Base-by-base conservation (phyloP, 495 filamentous ascomycete genomes). In the Podospora pseudoanserina region DNA sequence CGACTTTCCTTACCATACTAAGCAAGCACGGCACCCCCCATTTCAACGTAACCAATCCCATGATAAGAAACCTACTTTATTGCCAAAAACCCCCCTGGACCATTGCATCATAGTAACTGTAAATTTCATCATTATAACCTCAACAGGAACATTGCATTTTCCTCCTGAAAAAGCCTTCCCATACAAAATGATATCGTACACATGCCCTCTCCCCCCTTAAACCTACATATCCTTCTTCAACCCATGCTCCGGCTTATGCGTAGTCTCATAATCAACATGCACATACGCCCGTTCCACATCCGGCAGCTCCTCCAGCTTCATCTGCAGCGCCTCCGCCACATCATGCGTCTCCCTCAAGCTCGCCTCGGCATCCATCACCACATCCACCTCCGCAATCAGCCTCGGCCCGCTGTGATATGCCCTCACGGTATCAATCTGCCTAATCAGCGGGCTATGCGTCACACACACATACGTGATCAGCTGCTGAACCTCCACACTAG, bases 391-490 rank as follows among this genome's bases (percentile, higher is more conserved):
- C 65, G 93, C 92, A 67, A 98, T 91, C 23, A 97, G 86, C 26
- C 94, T 85, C 4, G 94, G 96, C 2, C 95, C 95, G 19, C 88
- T 90, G 72, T 97, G 94, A 78, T 96, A 99, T 0, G 92, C 91
- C 55, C 95, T 87, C 39, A 98, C 95, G 18, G 95, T 99, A 76
- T 99, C 95, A 74, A 99, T 95, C 70, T 90, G 90, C 18, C 79
- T 83, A 76, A 99, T 92, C 18, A 72, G 64, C 7, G 90, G 87
- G 34, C 90, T 93, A 81, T 98, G 96, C 20, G 96, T 99, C 81
- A 99, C 89, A 53, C 92, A 93, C 75, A 98, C 92, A 79, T 99
- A 99, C 0, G 95, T 99, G 70, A 98, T 96, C 68, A 96, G 86
- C 78, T 97, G 93, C 80, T 96, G 89, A 81, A 91, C 92, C 72